Base-by-base conservation (phyloP, 176 grass and related monocot genomes). In the Stipa capillata region DNA sequence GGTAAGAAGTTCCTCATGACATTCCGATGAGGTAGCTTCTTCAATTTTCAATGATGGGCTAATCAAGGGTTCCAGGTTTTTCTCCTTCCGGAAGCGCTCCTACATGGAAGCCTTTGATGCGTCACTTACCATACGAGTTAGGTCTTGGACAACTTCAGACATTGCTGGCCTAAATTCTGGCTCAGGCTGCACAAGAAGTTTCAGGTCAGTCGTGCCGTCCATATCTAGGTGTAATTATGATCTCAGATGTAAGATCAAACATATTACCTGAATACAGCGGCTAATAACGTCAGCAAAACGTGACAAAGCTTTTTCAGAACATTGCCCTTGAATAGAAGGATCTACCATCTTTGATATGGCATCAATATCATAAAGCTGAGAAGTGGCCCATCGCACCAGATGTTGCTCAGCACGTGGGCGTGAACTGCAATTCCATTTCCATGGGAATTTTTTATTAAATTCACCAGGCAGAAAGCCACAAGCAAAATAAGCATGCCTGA, bases 151-250 rank as follows among this genome's bases (percentile, higher is more conserved):
- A 85, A 94, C 88, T 82, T 94, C 95, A 52, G 95, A 94, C 44
- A 97, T 94, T 5, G 92, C 82, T 37, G 95, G 95, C 83, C 95
- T 90, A 52, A 94, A 97, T 75, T 94, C 92, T 58, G 95, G 89
- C 33, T 85, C 85, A 63, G 65, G 83, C 92, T 94, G 90, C 59
- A 60, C 23, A 31, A 78, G 29, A 66, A 42, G 52, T 37, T 15
- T 57, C 54, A 33, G 35, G 54, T 85, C 42, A 85, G 45, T 29
- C 45, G 18, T 5, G 48, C 28, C 1, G 1, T 25, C 11, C 24
- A 15, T n/a, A n/a, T 14, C 14, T 62, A 79, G 16, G 1, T 80
- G 40, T 45, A 12, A 81, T 35, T 9, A 23, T 34, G 5, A 72
- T 64, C 21, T 53, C 17, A 77, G 5, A 81, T 77, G 16, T 28